A percentile compares a stretch with the other conserved stretches of the same genome.
Conservation (phyloP, 1,284 basidiomycete species). For the Naganishia albida region DNA sequence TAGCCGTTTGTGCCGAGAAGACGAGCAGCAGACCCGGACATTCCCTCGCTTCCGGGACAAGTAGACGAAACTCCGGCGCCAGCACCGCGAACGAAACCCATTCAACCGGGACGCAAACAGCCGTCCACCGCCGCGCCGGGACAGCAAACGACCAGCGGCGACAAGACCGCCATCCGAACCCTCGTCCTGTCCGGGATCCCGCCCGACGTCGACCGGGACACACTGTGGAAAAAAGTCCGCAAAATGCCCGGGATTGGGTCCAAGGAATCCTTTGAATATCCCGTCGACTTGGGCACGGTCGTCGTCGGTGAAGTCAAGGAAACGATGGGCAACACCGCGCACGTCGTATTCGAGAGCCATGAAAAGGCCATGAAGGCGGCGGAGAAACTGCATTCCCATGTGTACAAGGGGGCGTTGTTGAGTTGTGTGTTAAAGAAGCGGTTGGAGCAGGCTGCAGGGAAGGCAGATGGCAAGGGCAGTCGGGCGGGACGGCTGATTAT, state of each 20-base stretch:
- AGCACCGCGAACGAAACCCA: slow-evolving; percentile 55
- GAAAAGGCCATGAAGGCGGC: slow-evolving; percentile 71
- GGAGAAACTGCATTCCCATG: slow-evolving; percentile 84
- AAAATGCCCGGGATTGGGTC: slow-evolving; percentile 63
- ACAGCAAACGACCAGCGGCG: slow-evolving; percentile 43
- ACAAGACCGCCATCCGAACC: slow-evolving; percentile 77
- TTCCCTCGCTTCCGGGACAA: slow-evolving; percentile 28
- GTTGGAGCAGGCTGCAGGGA: slow-evolving; percentile 62
- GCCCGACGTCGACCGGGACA: slow-evolving; percentile 65
- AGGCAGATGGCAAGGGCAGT: slow-evolving; percentile 51
- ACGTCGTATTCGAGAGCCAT: slow-evolving; percentile 74
- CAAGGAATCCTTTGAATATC: slow-evolving; percentile 65
- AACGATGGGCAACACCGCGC: slow-evolving; percentile 57
- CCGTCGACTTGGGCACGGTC: slow-evolving; percentile 57
- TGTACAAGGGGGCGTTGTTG: slow-evolving; percentile 85
- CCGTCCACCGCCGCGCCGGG: not conserved
- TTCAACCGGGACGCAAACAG: slow-evolving; percentile 57
- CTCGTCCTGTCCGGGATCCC: slow-evolving; percentile 77
- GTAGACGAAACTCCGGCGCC: slow-evolving; percentile 44
- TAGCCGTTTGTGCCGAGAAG: slow-evolving; percentile 22
- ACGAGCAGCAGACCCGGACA: slow-evolving; percentile 7
- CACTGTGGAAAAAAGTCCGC: slow-evolving; percentile 84
- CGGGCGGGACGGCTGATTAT: slow-evolving; percentile 82
- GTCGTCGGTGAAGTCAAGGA: slow-evolving; percentile 53
- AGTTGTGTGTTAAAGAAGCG: slow-evolving; percentile 90